Conservation (phyloP, 495 filamentous ascomycete genomes). For the Neurospora sp. region DNA sequence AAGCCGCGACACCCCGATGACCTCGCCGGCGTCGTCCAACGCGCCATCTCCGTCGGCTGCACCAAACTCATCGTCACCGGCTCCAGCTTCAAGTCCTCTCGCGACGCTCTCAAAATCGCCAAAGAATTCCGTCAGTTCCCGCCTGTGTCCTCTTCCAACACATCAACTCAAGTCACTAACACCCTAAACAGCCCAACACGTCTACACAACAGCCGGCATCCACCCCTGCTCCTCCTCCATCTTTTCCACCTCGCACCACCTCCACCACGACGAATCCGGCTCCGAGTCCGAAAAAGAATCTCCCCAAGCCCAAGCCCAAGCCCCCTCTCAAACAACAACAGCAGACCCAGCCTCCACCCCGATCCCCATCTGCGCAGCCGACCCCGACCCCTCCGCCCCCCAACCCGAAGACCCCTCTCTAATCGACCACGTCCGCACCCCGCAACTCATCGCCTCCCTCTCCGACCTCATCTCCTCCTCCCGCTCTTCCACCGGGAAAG, state of each 20-base stretch:
- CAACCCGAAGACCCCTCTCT: conserved; percentile 26
- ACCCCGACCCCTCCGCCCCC: conserved; percentile 29
- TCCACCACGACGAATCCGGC: conserved; percentile 35
- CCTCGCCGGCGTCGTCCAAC: conserved; percentile 60
- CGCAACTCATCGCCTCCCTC: conserved; percentile 48
- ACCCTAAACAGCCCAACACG: conserved; percentile 11
- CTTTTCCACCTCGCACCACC: conserved; percentile 50
- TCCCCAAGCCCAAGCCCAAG: too few relatives aligned
- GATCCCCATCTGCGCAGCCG: conserved; percentile 12
- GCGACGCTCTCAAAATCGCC: conserved; percentile 62
- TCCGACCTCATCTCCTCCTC: conserved; percentile 36
- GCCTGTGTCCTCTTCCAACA: too few relatives aligned
- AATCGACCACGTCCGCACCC: conserved; percentile 23
- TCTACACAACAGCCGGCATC: conserved; percentile 84
- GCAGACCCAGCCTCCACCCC: conserved; percentile 2
- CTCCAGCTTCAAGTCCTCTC: conserved; percentile 70
- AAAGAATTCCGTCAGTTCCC: conserved; percentile 40
- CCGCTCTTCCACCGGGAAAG: too few relatives aligned
- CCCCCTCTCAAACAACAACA: too few relatives aligned
- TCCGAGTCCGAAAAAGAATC: conserved; percentile 15
- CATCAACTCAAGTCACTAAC: too few relatives aligned
- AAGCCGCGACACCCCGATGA: conserved; percentile 73
- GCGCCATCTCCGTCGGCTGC: conserved; percentile 68
- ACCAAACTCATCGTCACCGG: conserved; percentile 88
- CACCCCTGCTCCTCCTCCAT: conserved; percentile 74